Evolutionary conservation across 139 green algal genomes (phyloP), one percentile per base, ranked within the genome.

Genomic region (Gonium pectorale): DNA sequence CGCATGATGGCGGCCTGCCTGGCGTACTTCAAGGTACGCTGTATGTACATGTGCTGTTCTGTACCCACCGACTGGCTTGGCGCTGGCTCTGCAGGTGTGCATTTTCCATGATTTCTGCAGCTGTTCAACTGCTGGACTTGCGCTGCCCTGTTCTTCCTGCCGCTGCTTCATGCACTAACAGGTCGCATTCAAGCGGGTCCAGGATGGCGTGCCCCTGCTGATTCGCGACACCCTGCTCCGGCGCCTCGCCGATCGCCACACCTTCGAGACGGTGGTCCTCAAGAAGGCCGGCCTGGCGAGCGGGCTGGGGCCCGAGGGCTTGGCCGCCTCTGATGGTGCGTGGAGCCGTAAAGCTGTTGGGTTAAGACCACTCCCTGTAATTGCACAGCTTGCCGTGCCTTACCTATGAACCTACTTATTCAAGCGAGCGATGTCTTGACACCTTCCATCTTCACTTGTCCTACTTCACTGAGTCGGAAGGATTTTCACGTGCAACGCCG

Each of bases 1-100:
- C n/a, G n/a, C 60, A 87, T 87, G 82, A 70, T 83, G 43, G 82
- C 82, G 1, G 62, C 71, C 15, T 60, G 56, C 15, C 82, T 87
- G 1, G 71, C 82, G 13, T 87, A 87, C 82, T 87, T 69, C 71
- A 83, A 78, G 72, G 78, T 81, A 29, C 40, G n/a, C 7, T 2
- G 11, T n/a, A n/a, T n/a, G n/a, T n/a, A n/a, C n/a, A n/a, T n/a
- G n/a, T n/a, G 59, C 27, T 37, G 26, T 17, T 37, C 27, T 17
- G 13, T 6, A 29, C 27, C 4, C 27, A 19, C 5, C 11, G 27
- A 13, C 11, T 37, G 3, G 26, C 27, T 66, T 37, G 11, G 29
- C 2, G 26, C 27, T 5, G 59, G 27, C 11, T 66, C 37, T 66
- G 29, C 59, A 15, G 26, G 13, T 15, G 13, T 54, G 31, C n/a